phyloP scores from a whole-genome alignment of 2,329 filamentous ascomycete species.

The Venturia pyrina region DNA sequence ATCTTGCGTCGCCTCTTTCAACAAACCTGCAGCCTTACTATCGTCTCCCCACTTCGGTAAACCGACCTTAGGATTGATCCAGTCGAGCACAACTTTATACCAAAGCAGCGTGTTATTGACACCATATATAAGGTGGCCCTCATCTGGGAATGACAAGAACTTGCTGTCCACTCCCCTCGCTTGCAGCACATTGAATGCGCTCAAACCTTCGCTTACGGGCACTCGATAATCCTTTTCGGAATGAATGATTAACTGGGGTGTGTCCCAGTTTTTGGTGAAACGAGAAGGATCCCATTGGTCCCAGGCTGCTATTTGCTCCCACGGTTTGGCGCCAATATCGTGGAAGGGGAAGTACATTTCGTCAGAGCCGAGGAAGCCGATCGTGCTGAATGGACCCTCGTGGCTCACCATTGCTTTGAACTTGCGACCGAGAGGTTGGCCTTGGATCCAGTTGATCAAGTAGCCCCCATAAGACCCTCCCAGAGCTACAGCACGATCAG shows the following conservation, averaged over 20 bases:
- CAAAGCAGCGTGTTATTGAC: constrained; percentile 85
- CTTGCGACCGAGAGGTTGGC: constrained; percentile 67
- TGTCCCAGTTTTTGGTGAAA: constrained; percentile 61
- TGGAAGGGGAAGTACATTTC: constrained; percentile 44
- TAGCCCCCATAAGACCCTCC: constrained; percentile 47
- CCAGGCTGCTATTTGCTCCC: constrained; percentile 38
- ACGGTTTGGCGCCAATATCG: constrained; percentile 27
- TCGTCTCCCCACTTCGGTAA: constrained; percentile 19
- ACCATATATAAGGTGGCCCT: constrained; percentile 78
- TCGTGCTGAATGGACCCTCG: constrained; percentile 68
- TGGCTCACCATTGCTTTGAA: constrained; percentile 86
- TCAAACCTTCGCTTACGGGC: constrained; percentile 72
- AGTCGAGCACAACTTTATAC: constrained; percentile 77
- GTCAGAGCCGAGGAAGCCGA: constrained; percentile 39
- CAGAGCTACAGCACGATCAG: constrained; percentile 56
- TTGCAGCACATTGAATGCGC: constrained; percentile 80
- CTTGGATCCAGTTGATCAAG: constrained; percentile 74
- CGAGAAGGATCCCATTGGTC: constrained; percentile 47
- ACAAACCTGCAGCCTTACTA: neutral
- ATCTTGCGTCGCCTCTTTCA: constrained; percentile 3
- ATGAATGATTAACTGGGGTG: constrained; percentile 83
- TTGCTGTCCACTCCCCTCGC: constrained; percentile 63
- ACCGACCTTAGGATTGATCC: constrained; percentile 54
- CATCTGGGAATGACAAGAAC: constrained; percentile 71
- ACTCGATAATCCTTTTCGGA: constrained; percentile 83